Base-by-base conservation (phyloP, 306 rosid genomes). In the Carpinus fangiana region DNA sequence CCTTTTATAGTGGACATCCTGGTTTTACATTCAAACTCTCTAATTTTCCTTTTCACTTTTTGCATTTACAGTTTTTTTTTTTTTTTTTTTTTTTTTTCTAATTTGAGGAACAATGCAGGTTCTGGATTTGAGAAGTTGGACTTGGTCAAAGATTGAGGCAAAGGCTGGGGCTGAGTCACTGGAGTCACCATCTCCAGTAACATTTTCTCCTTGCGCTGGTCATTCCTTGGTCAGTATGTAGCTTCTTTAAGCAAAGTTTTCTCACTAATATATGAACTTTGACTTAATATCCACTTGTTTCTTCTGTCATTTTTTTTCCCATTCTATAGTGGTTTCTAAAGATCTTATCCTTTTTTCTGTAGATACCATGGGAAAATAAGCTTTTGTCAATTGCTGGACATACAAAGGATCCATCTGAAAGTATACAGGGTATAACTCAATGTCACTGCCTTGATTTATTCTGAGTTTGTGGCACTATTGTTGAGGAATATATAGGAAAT, bases 111-210 rank as follows among this genome's bases (percentile, higher is more conserved):
- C 75, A 82, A 74, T 81, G 48, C 84, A 94, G 98, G 96, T 89
- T 82, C 78, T 94, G 79, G 94, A 94, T 90, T 83, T 94, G 86
- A 94, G 92, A 90, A 89, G 92, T 72, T 94, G 97, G 96, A 80
- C 84, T 75, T 92, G 97, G 98, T 89, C 96, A 75, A 94, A 87
- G 87, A 76, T 89, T 51, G 97, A 87, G 79, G 88, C 87, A 79
- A 92, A 88, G 78, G 61, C 75, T 73, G 91, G 82, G 85, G 72
- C 70, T 43, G 89, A 90, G 71, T 78, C 92, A 61, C 53, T 70
- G 6, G 93, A 84, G 56, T 81, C 84, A n/a, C 66, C 84, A 18
- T 77, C 90, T 64, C 84, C 92, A 21, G 79, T 75, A 62, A 81
- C 89, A 77, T 81, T 83, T 82, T 47, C 84, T 53, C 93, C 94